Conservation (phyloP, 768 basidiomycete species). For the Flagelloscypha sp. region DNA sequence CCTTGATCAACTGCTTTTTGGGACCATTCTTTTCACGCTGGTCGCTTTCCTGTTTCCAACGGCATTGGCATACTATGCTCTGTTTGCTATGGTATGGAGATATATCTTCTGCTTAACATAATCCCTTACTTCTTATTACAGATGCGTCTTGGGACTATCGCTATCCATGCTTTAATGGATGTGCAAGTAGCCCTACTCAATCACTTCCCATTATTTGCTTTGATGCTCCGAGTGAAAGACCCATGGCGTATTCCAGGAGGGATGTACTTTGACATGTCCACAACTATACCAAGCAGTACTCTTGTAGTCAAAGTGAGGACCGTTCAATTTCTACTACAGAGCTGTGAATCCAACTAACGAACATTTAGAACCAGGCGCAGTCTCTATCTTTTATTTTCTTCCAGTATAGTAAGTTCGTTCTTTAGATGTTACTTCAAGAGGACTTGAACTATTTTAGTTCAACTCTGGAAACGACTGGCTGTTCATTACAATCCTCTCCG, state of each 20-base stretch:
- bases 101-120: not conserved
- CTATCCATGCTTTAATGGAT: slow-evolving; percentile 55
- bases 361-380: slow-evolving; percentile 43
- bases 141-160: slow-evolving; percentile 47
- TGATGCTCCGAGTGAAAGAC: slow-evolving; percentile 81
- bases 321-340: no score
- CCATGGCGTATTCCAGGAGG: slow-evolving; percentile 74
- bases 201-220: slow-evolving; percentile 84
- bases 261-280: slow-evolving; percentile 9
- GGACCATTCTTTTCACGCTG: slow-evolving; percentile 82
- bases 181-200: slow-evolving; percentile 74
- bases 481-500: slow-evolving; percentile 54
- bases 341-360: no score
- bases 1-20: slow-evolving; percentile 89
- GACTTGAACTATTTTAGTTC: slow-evolving; percentile 23
- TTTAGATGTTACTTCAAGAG: slow-evolving; percentile 1
- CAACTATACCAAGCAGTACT: no score
- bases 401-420: slow-evolving; percentile 42
- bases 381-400: slow-evolving; percentile 44
- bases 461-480: slow-evolving; percentile 40
- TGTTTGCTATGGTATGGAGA: slow-evolving; percentile 57
- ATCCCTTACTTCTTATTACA: slow-evolving; percentile 15
- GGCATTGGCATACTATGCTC: slow-evolving; percentile 72
- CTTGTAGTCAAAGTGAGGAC: no score
- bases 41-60: slow-evolving; percentile 80